Evolutionary conservation across 148 eudicot genomes (phyloP).

Genomic region (Agrostemma githago): DNA sequence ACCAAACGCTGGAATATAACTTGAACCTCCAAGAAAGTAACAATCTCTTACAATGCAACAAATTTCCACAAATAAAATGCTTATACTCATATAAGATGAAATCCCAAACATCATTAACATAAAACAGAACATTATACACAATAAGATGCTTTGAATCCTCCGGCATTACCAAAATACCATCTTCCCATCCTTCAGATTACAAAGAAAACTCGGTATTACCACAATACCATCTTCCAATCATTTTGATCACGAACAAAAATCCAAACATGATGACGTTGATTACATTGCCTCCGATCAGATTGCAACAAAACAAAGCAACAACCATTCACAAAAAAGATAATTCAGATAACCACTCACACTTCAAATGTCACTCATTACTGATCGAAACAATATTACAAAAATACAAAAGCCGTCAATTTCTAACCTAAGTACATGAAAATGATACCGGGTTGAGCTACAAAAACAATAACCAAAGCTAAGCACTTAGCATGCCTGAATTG

Average conservation of each 20-base stretch:
- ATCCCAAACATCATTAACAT: not conserved
- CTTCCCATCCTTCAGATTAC: not conserved
- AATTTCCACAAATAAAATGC: not conserved
- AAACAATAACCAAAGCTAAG: not conserved
- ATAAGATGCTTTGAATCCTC: not conserved
- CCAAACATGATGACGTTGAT: not conserved
- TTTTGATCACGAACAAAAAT: not conserved
- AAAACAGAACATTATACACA: not conserved
- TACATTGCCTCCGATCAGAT: not conserved
- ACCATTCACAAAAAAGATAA: not conserved
- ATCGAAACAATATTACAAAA: not conserved
- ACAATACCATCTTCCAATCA: too few species aligned
- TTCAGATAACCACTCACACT: not conserved
- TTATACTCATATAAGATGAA: not conserved
- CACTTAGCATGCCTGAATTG: not conserved
- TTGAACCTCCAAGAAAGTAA: not conserved
- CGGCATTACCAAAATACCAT: not conserved
- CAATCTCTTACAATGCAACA: not conserved
- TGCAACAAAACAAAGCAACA: not conserved
- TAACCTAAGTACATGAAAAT: not conserved
- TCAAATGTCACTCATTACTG: not conserved
- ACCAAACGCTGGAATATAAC: not conserved
- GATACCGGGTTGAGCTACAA: not conserved
- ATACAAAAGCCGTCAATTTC: not conserved
- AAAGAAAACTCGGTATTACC: not conserved